Conservation (phyloP, 345 rosid genomes). For the Zanthoxylum bungeanum region DNA sequence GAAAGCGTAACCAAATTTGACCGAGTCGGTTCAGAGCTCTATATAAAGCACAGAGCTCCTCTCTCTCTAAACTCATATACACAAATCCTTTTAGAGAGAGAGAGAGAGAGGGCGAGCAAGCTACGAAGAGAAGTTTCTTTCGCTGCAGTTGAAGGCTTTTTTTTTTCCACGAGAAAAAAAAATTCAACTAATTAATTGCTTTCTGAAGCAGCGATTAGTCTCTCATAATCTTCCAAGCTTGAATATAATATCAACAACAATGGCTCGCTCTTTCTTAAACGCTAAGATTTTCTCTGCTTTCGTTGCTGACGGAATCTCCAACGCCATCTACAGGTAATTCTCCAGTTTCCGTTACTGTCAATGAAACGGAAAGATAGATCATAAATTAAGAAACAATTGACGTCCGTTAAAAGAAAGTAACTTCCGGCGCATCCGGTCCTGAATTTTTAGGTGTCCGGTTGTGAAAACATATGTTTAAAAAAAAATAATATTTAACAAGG, state of each 20-base stretch:
- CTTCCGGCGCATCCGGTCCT: no score
- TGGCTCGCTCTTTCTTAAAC: slow-evolving; percentile 49
- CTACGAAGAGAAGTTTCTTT: background rate
- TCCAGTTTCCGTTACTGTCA: no score
- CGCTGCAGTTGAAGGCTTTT: slow-evolving; percentile 14
- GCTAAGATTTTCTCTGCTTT: slow-evolving; percentile 39
- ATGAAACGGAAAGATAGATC: no score
- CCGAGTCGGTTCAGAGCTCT: background rate
- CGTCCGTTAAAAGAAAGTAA: no score
- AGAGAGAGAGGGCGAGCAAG: slow-evolving; percentile 5
- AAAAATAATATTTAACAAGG: no score
- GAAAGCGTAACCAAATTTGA: slow-evolving; percentile 7
- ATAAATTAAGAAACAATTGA: no score
- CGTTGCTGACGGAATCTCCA: slow-evolving; percentile 32
- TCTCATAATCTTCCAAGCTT: background rate
- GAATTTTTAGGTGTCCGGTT: no score
- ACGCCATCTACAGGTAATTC: slow-evolving; percentile 26
- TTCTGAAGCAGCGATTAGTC: slow-evolving; percentile 18
- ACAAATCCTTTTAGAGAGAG: background rate
- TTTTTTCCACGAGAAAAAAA: background rate
- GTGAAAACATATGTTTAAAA: no score
- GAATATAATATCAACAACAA: slow-evolving; percentile 12
- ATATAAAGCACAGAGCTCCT: background rate
- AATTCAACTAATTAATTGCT: background rate
- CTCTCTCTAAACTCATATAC: background rate